Evolutionary conservation across 1,284 basidiomycete species (phyloP), one percentile per base, ranked within the genome.

Genomic region (Malassezia caprae): DNA sequence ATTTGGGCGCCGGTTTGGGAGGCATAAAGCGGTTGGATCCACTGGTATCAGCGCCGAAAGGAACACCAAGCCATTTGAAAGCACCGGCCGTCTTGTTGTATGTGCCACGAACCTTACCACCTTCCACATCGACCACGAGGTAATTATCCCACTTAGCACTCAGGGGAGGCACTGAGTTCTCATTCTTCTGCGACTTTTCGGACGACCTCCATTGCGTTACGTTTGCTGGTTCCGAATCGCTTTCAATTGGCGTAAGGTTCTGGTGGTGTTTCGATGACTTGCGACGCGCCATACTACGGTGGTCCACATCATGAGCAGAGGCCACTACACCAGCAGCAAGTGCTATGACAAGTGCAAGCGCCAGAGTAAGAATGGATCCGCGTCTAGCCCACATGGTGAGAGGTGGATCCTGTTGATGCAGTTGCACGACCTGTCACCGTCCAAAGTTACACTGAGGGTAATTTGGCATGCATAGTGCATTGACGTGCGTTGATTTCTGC

Each of bases 111-210:
- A 56, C 50, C 15, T 21, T 40, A 23, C 58, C 58, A 13, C 43
- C 54, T 19, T 44, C 31, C 6, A 54, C 56, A n/a, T 56, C 28
- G 6, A 60, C 54, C 11, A 60, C 32, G 11, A 52, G 41, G 32
- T 56, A 52, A 10, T 34, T 83, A 7, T 63, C 44, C 28, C 41
- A 43, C 41, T 43, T 43, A 2, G 11, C 24, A 43, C 41, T 43
- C 5, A 17, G 5, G 19, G 17, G 37, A 10, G 19, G 17, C 5
- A 1, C 3, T 19, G n/a, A 19, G 24, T 4, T 13, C 24, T 43
- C 24, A 24, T 43, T 27, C 10, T 21, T 28, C 24, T n/a, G 15
- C 13, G 11, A 26, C 1, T 7, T 10, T 12, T 43, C 19, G 2
- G 37, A 12, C 17, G 37, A 21, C 4, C 19, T 19, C 37, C n/a